A percentile compares a stretch with the other conserved stretches of the same genome.
These are phyloP conservation scores for Aspergillus aculeatus DNA, from an alignment of 2,329 filamentous ascomycete genomes.

Conservation along the genomic window DNA sequence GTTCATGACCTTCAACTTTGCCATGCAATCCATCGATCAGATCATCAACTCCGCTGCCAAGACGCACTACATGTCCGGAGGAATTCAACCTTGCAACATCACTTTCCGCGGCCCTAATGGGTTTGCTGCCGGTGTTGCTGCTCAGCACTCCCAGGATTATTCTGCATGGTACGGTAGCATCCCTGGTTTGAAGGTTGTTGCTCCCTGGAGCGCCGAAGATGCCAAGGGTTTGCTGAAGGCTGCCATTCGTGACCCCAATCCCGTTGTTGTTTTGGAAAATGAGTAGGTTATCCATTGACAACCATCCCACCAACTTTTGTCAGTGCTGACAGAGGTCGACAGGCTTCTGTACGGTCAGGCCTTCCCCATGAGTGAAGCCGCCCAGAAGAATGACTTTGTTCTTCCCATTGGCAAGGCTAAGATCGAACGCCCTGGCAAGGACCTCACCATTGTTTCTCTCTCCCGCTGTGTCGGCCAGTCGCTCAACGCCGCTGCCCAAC, in stretches of 20 bases:
- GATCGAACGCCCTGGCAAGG: slow-evolving; percentile 93
- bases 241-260: slow-evolving; percentile 96
- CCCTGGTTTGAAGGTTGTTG: slow-evolving; percentile 93
- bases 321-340: slow-evolving; percentile 37
- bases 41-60: slow-evolving; percentile 99
- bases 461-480: slow-evolving; percentile 95
- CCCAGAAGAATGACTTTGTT: slow-evolving; percentile 95
- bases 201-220: slow-evolving; percentile 95
- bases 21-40: slow-evolving; percentile 99
- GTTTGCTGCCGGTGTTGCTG: slow-evolving; percentile 90
- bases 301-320: background rate
- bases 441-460: slow-evolving; percentile 90
- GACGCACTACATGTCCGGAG: slow-evolving; percentile 99
- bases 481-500: slow-evolving; percentile 79
- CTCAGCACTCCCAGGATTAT: slow-evolving; percentile 99
- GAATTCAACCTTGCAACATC: slow-evolving; percentile 99
- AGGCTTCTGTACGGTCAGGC: slow-evolving; percentile 82
- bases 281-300: slow-evolving; percentile 52
- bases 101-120: slow-evolving; percentile 99
- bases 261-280: slow-evolving; percentile 86
- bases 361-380: slow-evolving; percentile 97
- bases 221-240: slow-evolving; percentile 98
- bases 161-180: slow-evolving; percentile 98
- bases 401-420: slow-evolving; percentile 98
- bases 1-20: slow-evolving; percentile 99